Evolutionary conservation across 1,284 basidiomycete species (phyloP).

Genomic region (Cutaneotrichosporon arboriforme): DNA sequence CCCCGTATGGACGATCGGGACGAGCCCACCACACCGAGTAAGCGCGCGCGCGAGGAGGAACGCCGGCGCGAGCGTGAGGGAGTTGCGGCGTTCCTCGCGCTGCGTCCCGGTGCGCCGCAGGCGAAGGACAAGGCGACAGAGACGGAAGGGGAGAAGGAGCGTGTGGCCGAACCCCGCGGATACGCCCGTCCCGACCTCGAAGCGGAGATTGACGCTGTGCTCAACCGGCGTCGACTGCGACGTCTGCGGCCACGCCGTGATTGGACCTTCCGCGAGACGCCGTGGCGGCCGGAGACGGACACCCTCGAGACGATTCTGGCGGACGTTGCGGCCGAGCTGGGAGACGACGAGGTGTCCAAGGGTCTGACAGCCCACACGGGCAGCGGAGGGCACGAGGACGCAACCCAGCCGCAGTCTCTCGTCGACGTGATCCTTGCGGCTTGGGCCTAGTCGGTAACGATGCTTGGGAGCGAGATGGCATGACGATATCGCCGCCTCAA

Average conservation of each 20-base stretch:
- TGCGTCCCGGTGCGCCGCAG: conserved; percentile 25
- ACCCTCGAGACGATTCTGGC: background rate
- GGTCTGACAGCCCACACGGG: no score
- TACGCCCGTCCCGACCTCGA: background rate
- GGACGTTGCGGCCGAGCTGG: background rate
- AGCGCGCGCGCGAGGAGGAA: background rate
- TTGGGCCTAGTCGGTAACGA: background rate
- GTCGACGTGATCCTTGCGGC: background rate
- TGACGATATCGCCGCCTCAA: no score
- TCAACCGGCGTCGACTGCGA: background rate
- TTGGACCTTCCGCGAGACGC: conserved; percentile 12
- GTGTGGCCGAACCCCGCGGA: no score
- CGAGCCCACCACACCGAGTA: background rate
- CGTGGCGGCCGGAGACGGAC: conserved; percentile 2
- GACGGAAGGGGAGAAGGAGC: background rate
- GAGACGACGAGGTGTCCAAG: background rate
- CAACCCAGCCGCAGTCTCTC: no score
- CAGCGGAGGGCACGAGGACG: no score
- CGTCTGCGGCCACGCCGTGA: background rate
- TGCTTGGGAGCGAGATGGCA: no score
- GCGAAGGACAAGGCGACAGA: conserved; percentile 7
- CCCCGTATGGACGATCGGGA: background rate
- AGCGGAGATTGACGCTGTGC: background rate
- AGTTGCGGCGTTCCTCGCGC: conserved; percentile 34
- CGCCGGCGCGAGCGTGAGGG: conserved; percentile 16